Percentiles rank a stretch among this genome's conserved stretches.
phyloP scores from a whole-genome alignment of 1,139 yeast species.

The Spathaspora sp. region DNA sequence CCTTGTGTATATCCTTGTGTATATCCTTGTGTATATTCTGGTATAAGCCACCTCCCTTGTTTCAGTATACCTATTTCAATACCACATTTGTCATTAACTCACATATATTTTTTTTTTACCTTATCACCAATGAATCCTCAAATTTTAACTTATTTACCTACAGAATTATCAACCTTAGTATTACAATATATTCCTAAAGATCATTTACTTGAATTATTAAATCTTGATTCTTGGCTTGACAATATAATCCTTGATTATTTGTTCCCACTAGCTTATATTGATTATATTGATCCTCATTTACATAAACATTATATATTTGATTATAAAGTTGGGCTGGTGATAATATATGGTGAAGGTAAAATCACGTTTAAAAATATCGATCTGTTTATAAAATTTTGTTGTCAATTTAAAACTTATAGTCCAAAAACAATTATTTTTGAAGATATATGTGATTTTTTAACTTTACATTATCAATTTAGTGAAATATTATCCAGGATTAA shows the following conservation, averaged over 20 bases:
- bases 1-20: too few species aligned
- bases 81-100: neutral
- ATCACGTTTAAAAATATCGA: conserved; percentile 1
- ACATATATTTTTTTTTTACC: too few species aligned
- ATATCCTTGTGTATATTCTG: too few species aligned
- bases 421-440: conserved; percentile 2
- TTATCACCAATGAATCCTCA: neutral
- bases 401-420: neutral
- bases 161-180: conserved; percentile 7
- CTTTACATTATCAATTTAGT: neutral
- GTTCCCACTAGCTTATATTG: conserved; percentile 1
- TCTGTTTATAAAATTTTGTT: conserved; percentile 2
- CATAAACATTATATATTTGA: neutral
- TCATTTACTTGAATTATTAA: neutral
- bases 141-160: conserved; percentile 7
- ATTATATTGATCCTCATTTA: conserved; percentile 1
- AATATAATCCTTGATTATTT: conserved; percentile 6
- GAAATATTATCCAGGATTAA: neutral
- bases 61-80: neutral
- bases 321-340: conserved; percentile 1
- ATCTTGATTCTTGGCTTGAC: neutral
- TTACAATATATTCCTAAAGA: conserved; percentile 7
- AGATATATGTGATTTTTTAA: conserved; percentile 3
- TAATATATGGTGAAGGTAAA: neutral
- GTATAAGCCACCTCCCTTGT: too few species aligned